Percentiles rank a stretch among this genome's conserved stretches.
Evolutionary conservation across 2,329 filamentous ascomycete species (phyloP).

Genomic region (Aspergillus floridensis): DNA sequence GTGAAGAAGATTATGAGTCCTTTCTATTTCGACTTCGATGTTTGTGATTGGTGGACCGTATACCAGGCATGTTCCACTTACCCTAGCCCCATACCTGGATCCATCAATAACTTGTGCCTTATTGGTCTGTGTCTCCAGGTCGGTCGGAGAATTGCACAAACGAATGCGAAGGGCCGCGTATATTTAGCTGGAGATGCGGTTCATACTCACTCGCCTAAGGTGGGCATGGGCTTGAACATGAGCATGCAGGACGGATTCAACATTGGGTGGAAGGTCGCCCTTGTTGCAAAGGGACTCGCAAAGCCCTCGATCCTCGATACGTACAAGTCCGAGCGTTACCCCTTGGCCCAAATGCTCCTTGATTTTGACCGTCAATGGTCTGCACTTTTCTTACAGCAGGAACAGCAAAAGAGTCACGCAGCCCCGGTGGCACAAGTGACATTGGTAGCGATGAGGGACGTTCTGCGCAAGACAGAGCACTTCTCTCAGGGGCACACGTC

Average conservation of each 20-base stretch:
- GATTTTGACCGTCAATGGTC: slow-evolving; percentile 51
- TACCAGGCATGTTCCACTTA: slow-evolving; percentile 4
- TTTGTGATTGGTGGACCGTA: slow-evolving; percentile 17
- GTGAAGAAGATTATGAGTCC: slow-evolving; percentile 7
- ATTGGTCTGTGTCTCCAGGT: background rate
- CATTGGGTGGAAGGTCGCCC: slow-evolving; percentile 54
- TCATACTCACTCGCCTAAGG: slow-evolving; percentile 14
- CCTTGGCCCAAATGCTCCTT: slow-evolving; percentile 64
- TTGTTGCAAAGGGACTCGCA: slow-evolving; percentile 44
- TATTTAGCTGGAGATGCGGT: slow-evolving; percentile 12
- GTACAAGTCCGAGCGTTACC: slow-evolving; percentile 53
- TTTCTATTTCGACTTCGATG: slow-evolving; percentile 7
- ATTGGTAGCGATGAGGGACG: slow-evolving; percentile 6
- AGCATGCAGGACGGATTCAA: slow-evolving; percentile 54
- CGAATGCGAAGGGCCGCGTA: slow-evolving; percentile 9
- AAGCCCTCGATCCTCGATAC: slow-evolving; percentile 46
- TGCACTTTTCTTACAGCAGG: slow-evolving; percentile 1
- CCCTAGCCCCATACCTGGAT: background rate
- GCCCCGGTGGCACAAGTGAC: background rate
- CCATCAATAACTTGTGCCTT: background rate
- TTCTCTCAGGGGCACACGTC: slow-evolving; percentile 10
- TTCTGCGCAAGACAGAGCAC: background rate
- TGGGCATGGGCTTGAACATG: slow-evolving; percentile 13
- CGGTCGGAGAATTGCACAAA: slow-evolving; percentile 11
- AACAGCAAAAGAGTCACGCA: background rate